Evolutionary conservation across 768 basidiomycete species (phyloP).

Genomic region (Boletus fagicola): DNA sequence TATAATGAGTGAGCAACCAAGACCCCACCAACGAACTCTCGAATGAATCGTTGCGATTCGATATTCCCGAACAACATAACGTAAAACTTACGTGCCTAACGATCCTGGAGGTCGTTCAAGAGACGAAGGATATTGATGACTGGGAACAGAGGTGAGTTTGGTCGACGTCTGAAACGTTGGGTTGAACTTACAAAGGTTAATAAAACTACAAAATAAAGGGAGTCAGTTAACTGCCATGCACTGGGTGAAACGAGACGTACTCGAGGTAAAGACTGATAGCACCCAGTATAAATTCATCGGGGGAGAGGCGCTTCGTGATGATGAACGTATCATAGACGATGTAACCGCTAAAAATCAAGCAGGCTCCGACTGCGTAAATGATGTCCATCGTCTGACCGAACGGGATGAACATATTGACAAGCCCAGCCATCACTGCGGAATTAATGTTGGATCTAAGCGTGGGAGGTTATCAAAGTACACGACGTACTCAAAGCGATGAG

Average conservation of each 20-base stretch:
- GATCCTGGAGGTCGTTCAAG: slow-evolving; percentile 55
- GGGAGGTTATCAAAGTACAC: background rate
- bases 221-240: slow-evolving; percentile 14
- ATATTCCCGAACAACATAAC: background rate
- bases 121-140: slow-evolving; percentile 86
- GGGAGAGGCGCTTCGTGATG: slow-evolving; percentile 84
- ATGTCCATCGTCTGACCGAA: slow-evolving; percentile 82
- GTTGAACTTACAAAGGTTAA: slow-evolving; percentile 74
- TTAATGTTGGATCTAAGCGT: background rate
- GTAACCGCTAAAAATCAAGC: slow-evolving; percentile 85
- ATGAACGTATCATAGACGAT: slow-evolving; percentile 88
- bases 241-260: slow-evolving; percentile 41
- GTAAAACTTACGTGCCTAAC: slow-evolving; percentile 19
- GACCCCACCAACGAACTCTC: background rate
- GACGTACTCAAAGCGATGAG: slow-evolving; percentile 72
- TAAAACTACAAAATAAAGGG: slow-evolving; percentile 50
- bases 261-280: slow-evolving; percentile 94
- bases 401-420: slow-evolving; percentile 85
- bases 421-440: slow-evolving; percentile 66
- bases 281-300: slow-evolving; percentile 92
- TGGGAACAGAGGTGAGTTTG: slow-evolving; percentile 25
- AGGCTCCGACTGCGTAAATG: slow-evolving; percentile 72
- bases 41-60: background rate
- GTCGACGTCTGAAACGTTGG: background rate
- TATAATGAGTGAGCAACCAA: slow-evolving; percentile 6